phyloP scores from a whole-genome alignment of 768 basidiomycete genomes.

The Hygrocybe coccinea region DNA sequence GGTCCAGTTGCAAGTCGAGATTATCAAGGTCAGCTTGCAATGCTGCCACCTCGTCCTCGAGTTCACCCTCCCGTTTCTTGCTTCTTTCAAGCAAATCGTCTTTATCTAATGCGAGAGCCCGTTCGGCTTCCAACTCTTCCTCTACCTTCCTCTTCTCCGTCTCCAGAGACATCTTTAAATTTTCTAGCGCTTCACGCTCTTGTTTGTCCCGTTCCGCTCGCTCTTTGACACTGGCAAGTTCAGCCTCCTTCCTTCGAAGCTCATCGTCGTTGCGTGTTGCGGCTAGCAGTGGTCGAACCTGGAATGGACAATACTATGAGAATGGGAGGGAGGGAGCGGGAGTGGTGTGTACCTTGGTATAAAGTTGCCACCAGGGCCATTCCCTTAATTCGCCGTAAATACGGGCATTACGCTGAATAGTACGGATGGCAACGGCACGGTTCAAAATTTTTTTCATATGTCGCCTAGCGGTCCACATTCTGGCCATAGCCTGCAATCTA shows the following conservation, averaged over 20 bases:
- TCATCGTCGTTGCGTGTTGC: constrained; percentile 93
- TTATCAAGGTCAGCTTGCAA: constrained; percentile 80
- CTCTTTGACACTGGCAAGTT: constrained; percentile 75
- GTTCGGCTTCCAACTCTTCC: constrained; percentile 77
- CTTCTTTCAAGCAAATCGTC: constrained; percentile 76
- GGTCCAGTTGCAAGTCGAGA: constrained; percentile 80
- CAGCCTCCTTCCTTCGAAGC: constrained; percentile 79
- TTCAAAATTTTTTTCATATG: constrained; percentile 95
- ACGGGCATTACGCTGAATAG: constrained; percentile 90
- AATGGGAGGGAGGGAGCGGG: background rate
- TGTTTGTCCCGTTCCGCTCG: constrained; percentile 81
- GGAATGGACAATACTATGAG: constrained; percentile 12
- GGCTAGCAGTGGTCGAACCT: constrained; percentile 89
- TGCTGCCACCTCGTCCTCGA: constrained; percentile 79
- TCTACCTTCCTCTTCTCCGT: constrained; percentile 79
- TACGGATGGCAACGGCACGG: constrained; percentile 83
- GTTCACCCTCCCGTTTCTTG: constrained; percentile 77
- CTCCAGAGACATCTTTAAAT: constrained; percentile 76
- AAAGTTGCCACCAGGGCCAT: constrained; percentile 99
- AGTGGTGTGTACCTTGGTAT: constrained; percentile 71
- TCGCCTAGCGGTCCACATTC: constrained; percentile 81
- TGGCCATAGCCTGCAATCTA: constrained; percentile 76
- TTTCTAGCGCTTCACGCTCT: constrained; percentile 75
- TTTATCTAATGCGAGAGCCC: constrained; percentile 74
- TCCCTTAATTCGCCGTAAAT: constrained; percentile 85